phyloP scores from a whole-genome alignment of 495 filamentous ascomycete species.

The Podospora pseudoanserina region DNA sequence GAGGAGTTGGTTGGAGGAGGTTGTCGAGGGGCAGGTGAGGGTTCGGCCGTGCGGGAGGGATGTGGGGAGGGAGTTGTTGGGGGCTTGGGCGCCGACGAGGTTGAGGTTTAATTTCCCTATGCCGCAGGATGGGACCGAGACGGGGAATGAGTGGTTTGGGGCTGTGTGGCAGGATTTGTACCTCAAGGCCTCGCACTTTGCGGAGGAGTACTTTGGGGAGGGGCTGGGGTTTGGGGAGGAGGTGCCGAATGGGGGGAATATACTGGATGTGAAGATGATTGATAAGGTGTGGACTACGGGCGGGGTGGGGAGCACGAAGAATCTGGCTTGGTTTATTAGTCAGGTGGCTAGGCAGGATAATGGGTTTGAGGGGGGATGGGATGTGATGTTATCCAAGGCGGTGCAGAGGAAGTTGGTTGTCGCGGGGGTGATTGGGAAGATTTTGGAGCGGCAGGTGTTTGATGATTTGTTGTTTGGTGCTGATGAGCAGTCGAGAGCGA shows the following conservation, averaged over 20 bases:
- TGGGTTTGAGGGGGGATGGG: conserved; percentile 36
- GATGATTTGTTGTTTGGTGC: conserved; percentile 45
- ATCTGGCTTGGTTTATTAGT: conserved; percentile 27
- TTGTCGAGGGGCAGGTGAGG: background rate
- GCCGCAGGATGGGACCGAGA: background rate
- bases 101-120: background rate
- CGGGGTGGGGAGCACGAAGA: background rate
- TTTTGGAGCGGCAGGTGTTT: conserved; percentile 44
- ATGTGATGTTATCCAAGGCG: conserved; percentile 33
- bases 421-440: conserved; percentile 39
- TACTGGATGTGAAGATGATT: background rate
- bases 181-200: background rate
- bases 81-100: background rate
- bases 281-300: background rate
- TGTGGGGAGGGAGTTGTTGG: background rate
- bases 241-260: background rate
- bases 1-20: background rate
- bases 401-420: conserved; percentile 39
- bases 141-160: background rate
- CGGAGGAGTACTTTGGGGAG: background rate
- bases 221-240: background rate
- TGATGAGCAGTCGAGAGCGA: conserved; percentile 18
- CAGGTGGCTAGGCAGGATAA: conserved; percentile 38
- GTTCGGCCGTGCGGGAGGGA: background rate
- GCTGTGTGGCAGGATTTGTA: background rate